Percentiles rank a stretch among this genome's conserved stretches.
Conservation (phyloP, 2,329 filamentous ascomycete species). For the Cryoendolithus antarcticus region DNA sequence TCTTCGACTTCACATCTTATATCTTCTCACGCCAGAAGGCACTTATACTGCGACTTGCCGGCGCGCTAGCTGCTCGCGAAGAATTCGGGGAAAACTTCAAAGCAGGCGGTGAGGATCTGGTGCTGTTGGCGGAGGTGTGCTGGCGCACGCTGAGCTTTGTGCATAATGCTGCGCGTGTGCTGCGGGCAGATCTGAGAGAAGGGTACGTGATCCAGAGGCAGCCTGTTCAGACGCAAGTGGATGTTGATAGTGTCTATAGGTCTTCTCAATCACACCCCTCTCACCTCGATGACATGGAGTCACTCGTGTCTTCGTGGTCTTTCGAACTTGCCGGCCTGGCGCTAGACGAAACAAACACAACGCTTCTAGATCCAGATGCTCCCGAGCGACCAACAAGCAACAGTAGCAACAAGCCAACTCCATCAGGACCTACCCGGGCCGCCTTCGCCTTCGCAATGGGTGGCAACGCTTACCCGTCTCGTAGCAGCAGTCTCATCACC, state of each 20-base stretch:
- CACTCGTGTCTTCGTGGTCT: slow-evolving; percentile 61
- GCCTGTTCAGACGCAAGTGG: slow-evolving; percentile 6
- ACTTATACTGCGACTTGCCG: slow-evolving; percentile 71
- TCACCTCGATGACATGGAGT: slow-evolving; percentile 1
- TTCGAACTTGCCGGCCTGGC: slow-evolving; percentile 67
- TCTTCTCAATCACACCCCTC: no score
- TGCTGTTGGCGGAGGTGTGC: slow-evolving; percentile 76
- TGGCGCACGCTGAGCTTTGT: slow-evolving; percentile 74
- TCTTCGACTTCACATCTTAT: slow-evolving; percentile 92
- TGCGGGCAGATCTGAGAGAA: slow-evolving; percentile 65
- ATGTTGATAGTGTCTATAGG: not conserved
- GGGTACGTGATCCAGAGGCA: slow-evolving; percentile 33
- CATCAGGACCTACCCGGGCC: slow-evolving; percentile 6
- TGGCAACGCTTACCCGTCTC: slow-evolving; percentile 20
- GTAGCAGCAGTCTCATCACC: slow-evolving; percentile 14
- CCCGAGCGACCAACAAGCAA: not conserved
- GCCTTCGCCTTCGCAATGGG: slow-evolving; percentile 17
- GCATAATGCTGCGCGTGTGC: slow-evolving; percentile 62
- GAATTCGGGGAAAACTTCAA: slow-evolving; percentile 24
- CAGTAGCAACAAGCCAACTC: not conserved
- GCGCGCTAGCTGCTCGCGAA: slow-evolving; percentile 37
- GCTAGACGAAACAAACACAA: slow-evolving; percentile 50
- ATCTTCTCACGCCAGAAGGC: slow-evolving; percentile 83
- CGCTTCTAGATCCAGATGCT: slow-evolving; percentile 1
- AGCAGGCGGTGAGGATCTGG: slow-evolving; percentile 51